These are phyloP conservation scores for Geosmithia putterillii DNA, from an alignment of 2,329 filamentous ascomycete genomes.

Conservation along the genomic window DNA sequence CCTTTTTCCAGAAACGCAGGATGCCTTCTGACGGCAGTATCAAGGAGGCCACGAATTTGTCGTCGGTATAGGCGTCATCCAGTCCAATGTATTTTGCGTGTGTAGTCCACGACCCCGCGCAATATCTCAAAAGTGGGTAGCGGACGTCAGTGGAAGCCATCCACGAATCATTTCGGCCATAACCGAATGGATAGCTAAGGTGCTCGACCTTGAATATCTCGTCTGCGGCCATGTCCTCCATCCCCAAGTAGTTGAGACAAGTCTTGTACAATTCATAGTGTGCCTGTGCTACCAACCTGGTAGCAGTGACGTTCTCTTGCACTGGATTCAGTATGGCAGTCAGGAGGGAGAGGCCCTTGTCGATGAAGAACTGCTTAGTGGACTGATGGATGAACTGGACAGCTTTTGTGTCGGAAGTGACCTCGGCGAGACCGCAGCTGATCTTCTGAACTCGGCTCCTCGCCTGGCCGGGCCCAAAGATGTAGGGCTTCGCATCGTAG, in stretches of 20 bases:
- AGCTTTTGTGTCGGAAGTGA: slow-evolving; percentile 12
- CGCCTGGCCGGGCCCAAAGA: not conserved
- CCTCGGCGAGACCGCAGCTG: slow-evolving; percentile 27
- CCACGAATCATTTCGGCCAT: not conserved
- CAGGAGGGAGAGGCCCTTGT: not conserved
- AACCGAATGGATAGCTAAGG: no score
- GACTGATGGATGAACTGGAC: slow-evolving; percentile 45
- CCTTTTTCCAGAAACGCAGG: no score
- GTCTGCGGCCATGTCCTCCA: not conserved
- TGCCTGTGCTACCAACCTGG: not conserved
- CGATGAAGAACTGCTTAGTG: slow-evolving; percentile 25
- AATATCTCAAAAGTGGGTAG: no score
- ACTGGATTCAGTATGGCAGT: not conserved
- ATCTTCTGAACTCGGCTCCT: not conserved
- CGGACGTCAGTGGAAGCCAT: not conserved
- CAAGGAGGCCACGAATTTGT: no score
- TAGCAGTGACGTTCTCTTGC: not conserved
- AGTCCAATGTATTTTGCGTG: no score
- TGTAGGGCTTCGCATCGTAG: not conserved
- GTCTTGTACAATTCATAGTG: not conserved
- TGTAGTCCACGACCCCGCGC: no score
- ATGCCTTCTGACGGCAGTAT: no score
- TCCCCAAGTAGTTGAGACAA: not conserved
- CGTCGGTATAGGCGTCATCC: no score
- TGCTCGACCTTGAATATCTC: not conserved